Base-by-base conservation (phyloP, 495 filamentous ascomycete species). In the Aeminium ludgeri region DNA sequence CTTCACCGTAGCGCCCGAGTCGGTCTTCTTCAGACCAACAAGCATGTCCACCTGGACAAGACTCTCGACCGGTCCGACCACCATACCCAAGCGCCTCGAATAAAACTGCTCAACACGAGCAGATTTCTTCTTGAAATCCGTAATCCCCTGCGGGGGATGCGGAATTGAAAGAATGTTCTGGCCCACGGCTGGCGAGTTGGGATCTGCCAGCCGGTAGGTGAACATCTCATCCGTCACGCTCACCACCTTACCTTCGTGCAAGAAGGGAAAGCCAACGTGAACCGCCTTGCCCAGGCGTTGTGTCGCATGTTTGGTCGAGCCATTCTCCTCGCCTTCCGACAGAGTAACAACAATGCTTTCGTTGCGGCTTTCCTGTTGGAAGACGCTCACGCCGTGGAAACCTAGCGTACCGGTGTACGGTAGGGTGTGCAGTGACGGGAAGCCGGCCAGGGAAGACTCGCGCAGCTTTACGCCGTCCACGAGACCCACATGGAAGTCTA, bases 271-370 rank as follows among this genome's bases (percentile, higher is more conserved):
- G 39, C 91, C 91, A 45, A 96, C 82, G 57, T 85, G 81, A 38
- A 91, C 83, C 54, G 74, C 76, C 54, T 84, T 68, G 33, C 86
- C 86, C 36, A 99, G 69, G 49, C 82, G 86, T 46, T 62, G 56
- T 54, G 83, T 84, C 3, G 86, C 85, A 34, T 68, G 55, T 48
- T 80, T 76, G 28, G 77, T 66, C 48, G 69, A 81, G 30, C 78
- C 76, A 16, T 76, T 71, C 44, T 62, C 63, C 38, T 83, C 84
- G 6, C 79, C 70, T 41, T 87, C 78, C 29, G 77, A 59, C 20
- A 96, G 61, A 10, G 80, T 92, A 44, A 96, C 68, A 11, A 95
- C 72, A 82, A 95, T 91, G 54, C 86, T 96, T 65, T 95, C 83
- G 50, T 96, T 95, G 38, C 86, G 77, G 54, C 84, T 93, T 33